Percentiles rank a stretch among this genome's conserved stretches.
Evolutionary conservation across 2,329 filamentous ascomycete species (phyloP).

Genomic region (Metarhizium brunneum): DNA sequence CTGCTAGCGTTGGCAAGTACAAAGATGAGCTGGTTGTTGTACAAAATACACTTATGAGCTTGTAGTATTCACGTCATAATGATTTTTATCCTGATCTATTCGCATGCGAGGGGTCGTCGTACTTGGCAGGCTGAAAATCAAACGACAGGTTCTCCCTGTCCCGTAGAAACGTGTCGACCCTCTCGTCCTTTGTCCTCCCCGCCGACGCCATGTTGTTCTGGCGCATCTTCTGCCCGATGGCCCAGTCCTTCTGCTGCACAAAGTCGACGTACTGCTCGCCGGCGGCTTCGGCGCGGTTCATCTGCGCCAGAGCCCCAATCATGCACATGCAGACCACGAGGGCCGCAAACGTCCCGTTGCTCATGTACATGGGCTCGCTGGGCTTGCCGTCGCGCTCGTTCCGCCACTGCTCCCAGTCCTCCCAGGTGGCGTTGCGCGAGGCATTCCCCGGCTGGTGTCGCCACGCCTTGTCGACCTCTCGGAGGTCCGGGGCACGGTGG

Average conservation of each 20-base stretch:
- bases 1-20: neutral
- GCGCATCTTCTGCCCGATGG: conserved; percentile 51
- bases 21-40: no score
- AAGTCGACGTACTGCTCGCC: conserved; percentile 56
- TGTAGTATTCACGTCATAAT: neutral
- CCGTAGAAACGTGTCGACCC: conserved; percentile 70
- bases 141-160: conserved; percentile 49
- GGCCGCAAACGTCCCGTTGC: conserved; percentile 64
- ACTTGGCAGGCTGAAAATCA: conserved; percentile 21
- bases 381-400: conserved; percentile 37
- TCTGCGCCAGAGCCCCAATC: conserved; percentile 64
- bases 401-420: conserved; percentile 88
- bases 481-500: conserved; percentile 36
- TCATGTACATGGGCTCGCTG: conserved; percentile 54
- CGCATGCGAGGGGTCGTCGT: conserved; percentile 14
- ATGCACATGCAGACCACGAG: conserved; percentile 62
- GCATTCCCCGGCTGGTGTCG: conserved; percentile 36
- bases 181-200: conserved; percentile 47
- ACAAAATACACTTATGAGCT: neutral
- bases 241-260: conserved; percentile 55
- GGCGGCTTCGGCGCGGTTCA: conserved; percentile 55
- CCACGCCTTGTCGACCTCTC: conserved; percentile 38
- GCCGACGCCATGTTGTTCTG: conserved; percentile 43
- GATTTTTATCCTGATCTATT: neutral
- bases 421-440: conserved; percentile 82